Evolutionary conservation across 2,329 filamentous ascomycete genomes (phyloP).

Genomic region (Elsinoe batatas): DNA sequence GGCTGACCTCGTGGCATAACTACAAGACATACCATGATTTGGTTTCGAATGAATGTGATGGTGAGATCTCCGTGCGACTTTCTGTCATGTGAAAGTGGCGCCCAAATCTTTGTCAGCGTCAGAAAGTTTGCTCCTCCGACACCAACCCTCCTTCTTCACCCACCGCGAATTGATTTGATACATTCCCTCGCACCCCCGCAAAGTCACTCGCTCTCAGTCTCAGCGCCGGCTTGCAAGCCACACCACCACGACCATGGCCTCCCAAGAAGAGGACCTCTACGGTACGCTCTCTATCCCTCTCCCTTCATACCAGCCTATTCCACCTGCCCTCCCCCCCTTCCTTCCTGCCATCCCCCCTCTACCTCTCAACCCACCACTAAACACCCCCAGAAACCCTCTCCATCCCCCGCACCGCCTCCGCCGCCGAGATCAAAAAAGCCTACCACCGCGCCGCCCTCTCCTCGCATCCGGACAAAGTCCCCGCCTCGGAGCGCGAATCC

Average conservation of each 20-base stretch:
- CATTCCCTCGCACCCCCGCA: background rate
- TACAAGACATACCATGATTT: no score
- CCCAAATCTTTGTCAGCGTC: background rate
- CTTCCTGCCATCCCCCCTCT: background rate
- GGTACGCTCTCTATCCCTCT: slow-evolving; percentile 24
- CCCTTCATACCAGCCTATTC: no score
- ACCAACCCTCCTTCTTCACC: background rate
- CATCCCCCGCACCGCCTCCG: slow-evolving; percentile 59
- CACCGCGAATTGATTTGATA: background rate
- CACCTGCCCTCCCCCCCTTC: background rate
- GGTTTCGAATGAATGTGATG: no score
- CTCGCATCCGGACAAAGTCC: slow-evolving; percentile 92
- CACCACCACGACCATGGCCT: slow-evolving; percentile 18
- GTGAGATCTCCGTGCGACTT: background rate
- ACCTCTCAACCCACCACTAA: slow-evolving; percentile 21
- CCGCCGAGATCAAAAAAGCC: slow-evolving; percentile 84
- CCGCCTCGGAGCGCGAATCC: slow-evolving; percentile 71
- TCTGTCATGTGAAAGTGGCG: background rate
- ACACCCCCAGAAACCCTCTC: slow-evolving; percentile 60
- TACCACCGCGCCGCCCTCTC: slow-evolving; percentile 89
- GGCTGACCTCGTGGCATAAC: no score
- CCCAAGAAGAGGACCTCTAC: slow-evolving; percentile 51
- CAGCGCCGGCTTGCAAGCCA: background rate
- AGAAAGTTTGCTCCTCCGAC: slow-evolving; percentile 3
- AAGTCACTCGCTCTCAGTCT: no score